phyloP scores from a whole-genome alignment of 306 rosid species.

The Vigna radiata region DNA sequence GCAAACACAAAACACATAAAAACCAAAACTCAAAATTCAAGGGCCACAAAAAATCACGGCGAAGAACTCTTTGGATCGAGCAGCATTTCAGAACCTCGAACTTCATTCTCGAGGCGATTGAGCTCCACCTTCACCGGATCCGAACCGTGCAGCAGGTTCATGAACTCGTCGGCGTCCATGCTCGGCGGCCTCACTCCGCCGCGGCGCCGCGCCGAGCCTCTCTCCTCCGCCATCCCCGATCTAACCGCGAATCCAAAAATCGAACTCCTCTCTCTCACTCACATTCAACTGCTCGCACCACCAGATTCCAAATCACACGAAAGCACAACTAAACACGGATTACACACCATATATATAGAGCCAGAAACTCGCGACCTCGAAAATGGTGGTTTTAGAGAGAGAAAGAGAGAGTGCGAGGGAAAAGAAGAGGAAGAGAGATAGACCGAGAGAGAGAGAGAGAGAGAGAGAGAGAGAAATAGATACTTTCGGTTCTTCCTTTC shows the following conservation, averaged over 20 bases:
- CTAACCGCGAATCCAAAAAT: conserved; percentile 42
- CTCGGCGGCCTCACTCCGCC: conserved; percentile 76
- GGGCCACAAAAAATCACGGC: conserved; percentile 44
- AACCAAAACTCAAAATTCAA: conserved; percentile 12
- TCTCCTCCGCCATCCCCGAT: conserved; percentile 90
- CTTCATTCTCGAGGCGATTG: conserved; percentile 95
- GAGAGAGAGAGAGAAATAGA: conserved; percentile 27
- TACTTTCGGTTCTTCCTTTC: conserved; percentile 41
- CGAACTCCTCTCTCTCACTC: conserved; percentile 17
- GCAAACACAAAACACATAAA: conserved; percentile 41
- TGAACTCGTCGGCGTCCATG: conserved; percentile 85
- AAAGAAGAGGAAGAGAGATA: background rate
- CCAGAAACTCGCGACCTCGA: conserved; percentile 34
- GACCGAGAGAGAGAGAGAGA: background rate
- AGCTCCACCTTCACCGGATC: conserved; percentile 99
- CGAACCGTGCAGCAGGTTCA: conserved; percentile 88
- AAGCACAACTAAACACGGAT: conserved; percentile 1
- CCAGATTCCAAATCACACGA: conserved; percentile 60
- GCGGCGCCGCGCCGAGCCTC: conserved; percentile 73
- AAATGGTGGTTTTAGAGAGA: conserved; percentile 47
- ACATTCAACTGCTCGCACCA: conserved; percentile 64
- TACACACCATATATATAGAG: conserved; percentile 16
- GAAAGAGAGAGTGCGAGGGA: background rate
- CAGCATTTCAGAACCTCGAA: conserved; percentile 84
- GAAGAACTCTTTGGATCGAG: conserved; percentile 66